Evolutionary conservation across 2,329 filamentous ascomycete species (phyloP).

Genomic region (Pseudogymnoascus sp.): DNA sequence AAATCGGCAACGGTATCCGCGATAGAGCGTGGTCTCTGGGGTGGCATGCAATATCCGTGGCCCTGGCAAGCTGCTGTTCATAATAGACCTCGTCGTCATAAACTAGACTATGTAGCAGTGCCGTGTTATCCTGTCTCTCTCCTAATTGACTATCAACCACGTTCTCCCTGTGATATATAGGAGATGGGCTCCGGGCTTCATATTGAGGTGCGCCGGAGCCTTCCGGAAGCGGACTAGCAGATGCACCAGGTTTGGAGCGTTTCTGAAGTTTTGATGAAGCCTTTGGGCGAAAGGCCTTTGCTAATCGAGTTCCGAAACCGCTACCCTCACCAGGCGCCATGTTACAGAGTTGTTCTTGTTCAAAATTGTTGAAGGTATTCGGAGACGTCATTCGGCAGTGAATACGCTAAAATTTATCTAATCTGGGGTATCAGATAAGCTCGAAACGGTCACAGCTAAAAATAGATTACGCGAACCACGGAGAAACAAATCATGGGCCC

Average conservation of each 20-base stretch:
- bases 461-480: background rate
- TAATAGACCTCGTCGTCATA: background rate
- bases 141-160: slow-evolving; percentile 22
- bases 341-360: background rate
- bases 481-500: background rate
- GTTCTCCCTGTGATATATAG: background rate
- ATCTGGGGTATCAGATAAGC: background rate
- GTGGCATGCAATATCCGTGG: background rate
- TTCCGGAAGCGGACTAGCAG: background rate
- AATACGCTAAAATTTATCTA: background rate
- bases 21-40: background rate
- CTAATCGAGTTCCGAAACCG: background rate
- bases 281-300: background rate
- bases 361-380: background rate
- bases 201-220: background rate
- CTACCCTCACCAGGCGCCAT: background rate
- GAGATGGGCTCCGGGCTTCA: background rate
- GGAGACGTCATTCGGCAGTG: background rate
- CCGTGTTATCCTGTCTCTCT: slow-evolving; percentile 27
- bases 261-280: slow-evolving; percentile 1
- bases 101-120: slow-evolving; percentile 25
- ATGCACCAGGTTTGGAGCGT: background rate
- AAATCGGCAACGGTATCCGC: slow-evolving; percentile 29
- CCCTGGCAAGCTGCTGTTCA: background rate
- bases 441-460: background rate